phyloP scores from a whole-genome alignment of 2,329 filamentous ascomycete genomes.

The Exophiala calicioides region DNA sequence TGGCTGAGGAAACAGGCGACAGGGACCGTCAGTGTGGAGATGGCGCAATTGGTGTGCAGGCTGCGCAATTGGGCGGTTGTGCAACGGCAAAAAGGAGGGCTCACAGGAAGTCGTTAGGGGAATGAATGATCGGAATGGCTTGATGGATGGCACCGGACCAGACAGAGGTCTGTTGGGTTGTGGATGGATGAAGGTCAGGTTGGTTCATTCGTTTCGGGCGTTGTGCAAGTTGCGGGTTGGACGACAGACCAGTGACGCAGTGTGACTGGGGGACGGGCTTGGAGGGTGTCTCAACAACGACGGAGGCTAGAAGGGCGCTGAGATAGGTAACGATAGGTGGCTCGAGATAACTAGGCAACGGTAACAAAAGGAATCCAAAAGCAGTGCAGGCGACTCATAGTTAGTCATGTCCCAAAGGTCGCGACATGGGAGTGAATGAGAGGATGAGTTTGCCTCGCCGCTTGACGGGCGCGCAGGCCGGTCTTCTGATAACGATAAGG shows the following conservation, averaged over 20 bases:
- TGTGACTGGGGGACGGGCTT: constrained; percentile 3
- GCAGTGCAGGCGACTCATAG: constrained; percentile 2
- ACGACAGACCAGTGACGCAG: constrained; percentile 15
- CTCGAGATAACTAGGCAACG: constrained; percentile 1
- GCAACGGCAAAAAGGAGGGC: constrained; percentile 13
- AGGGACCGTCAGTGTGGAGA: constrained; percentile 26
- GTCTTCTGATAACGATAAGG: constrained; percentile 3
- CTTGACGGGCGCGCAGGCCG: neutral
- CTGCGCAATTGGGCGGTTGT: constrained; percentile 16
- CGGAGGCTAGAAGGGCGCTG: constrained; percentile 4
- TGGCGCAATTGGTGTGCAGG: constrained; percentile 26
- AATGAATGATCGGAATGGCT: constrained; percentile 8
- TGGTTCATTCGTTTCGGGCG: no score
- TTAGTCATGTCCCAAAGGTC: constrained; percentile 12
- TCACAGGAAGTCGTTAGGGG: constrained; percentile 10
- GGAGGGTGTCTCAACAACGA: constrained; percentile 1
- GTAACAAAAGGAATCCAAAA: constrained; percentile 1
- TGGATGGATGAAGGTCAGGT: constrained; percentile 8
- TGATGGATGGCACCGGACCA: constrained; percentile 7
- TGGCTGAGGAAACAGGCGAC: constrained; percentile 20
- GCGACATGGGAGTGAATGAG: no score
- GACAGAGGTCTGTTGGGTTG: neutral
- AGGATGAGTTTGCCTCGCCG: no score
- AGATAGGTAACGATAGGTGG: constrained; percentile 14
- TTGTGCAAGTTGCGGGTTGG: no score